phyloP scores from a whole-genome alignment of 306 rosid genomes.

The Alnus rubra region DNA sequence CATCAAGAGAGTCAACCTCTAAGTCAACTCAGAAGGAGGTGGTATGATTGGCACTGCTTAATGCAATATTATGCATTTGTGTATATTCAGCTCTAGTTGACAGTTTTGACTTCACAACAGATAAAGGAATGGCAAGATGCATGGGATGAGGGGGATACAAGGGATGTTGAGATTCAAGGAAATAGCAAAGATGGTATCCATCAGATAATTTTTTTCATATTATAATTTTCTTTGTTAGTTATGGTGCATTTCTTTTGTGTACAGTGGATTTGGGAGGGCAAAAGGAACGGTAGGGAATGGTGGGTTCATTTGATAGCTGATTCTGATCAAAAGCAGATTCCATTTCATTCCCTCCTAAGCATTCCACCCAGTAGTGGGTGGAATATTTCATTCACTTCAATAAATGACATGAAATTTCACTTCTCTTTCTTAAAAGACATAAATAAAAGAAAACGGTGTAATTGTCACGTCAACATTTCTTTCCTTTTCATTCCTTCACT shows the following conservation, averaged over 20 bases:
- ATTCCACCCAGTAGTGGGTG: no score
- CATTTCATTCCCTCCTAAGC: no score
- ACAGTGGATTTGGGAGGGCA: not conserved
- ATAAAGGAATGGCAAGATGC: constrained; percentile 86
- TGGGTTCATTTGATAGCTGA: not conserved
- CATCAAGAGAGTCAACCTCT: constrained; percentile 57
- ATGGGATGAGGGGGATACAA: constrained; percentile 63
- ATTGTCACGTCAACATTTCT: no score
- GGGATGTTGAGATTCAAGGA: constrained; percentile 47
- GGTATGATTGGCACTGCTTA: constrained; percentile 24
- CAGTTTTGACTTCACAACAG: constrained; percentile 44
- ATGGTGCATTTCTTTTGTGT: not conserved
- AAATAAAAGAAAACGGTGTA: no score
- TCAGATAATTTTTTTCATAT: not conserved
- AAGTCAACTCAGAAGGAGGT: constrained; percentile 57
- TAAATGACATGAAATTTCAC: no score
- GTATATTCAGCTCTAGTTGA: constrained; percentile 14
- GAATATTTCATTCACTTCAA: no score
- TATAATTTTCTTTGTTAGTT: not conserved
- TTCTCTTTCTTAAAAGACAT: no score
- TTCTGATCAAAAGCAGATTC: not conserved
- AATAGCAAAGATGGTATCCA: constrained; percentile 49
- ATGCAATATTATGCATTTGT: not conserved
- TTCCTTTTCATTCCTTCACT: no score
- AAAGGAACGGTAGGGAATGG: not conserved